Evolutionary conservation across 1,284 basidiomycete species (phyloP).

Genomic region (Takashimella koratensis): DNA sequence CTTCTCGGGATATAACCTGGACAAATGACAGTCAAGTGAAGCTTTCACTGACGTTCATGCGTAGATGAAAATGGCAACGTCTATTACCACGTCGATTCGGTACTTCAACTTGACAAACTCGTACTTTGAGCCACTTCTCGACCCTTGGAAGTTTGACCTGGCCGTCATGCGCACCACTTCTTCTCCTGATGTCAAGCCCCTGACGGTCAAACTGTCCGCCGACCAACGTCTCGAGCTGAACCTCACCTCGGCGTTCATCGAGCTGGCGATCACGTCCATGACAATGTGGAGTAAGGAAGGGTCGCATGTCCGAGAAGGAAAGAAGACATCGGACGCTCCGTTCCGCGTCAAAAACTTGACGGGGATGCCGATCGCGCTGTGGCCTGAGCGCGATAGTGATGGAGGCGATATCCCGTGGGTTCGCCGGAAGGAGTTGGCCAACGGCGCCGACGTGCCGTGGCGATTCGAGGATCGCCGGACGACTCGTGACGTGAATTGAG

Average conservation of each 20-base stretch:
- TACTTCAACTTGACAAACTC: conserved; percentile 98
- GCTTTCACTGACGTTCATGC: conserved; percentile 5
- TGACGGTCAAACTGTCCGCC: conserved; percentile 66
- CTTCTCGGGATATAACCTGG: too few species aligned
- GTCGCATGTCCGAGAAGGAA: background rate
- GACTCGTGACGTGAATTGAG: conserved; percentile 72
- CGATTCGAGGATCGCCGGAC: conserved; percentile 95
- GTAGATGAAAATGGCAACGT: conserved; percentile 75
- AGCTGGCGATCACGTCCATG: conserved; percentile 72
- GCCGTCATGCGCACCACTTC: conserved; percentile 33
- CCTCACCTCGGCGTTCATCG: conserved; percentile 84
- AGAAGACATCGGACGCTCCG: conserved; percentile 61
- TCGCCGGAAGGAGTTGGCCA: conserved; percentile 50
- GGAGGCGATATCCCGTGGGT: conserved; percentile 12
- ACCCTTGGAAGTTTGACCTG: conserved; percentile 89
- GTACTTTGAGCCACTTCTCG: conserved; percentile 99
- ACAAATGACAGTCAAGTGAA: too few species aligned
- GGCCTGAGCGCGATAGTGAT: conserved; percentile 60
- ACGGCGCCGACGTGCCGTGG: conserved; percentile 86
- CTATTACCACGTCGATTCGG: conserved; percentile 75
- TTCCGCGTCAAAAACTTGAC: conserved; percentile 91
- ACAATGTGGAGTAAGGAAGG: conserved; percentile 71
- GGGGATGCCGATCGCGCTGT: conserved; percentile 73
- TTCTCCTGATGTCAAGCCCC: conserved; percentile 54
- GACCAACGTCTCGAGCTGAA: conserved; percentile 87